Conservation (phyloP, 2,329 filamentous ascomycete genomes). For the Fusarium napiforme region DNA sequence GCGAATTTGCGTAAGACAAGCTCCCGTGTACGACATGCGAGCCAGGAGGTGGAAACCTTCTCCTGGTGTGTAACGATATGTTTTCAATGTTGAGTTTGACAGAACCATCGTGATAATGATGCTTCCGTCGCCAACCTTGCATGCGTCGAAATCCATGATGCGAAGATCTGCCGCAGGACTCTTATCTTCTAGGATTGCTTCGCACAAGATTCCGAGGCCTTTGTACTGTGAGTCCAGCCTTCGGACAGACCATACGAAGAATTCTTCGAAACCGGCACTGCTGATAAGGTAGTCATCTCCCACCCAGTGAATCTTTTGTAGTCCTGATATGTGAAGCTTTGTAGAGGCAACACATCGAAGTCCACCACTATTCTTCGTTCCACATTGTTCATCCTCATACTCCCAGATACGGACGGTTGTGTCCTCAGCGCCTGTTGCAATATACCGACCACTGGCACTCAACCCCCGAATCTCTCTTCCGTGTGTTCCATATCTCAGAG, state of each 20-base stretch:
- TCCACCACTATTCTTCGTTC: slow-evolving; percentile 16
- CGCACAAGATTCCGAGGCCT: slow-evolving; percentile 66
- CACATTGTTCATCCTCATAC: slow-evolving; percentile 46
- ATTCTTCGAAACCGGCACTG: slow-evolving; percentile 87
- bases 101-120: slow-evolving; percentile 78
- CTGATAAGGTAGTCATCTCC: slow-evolving; percentile 80
- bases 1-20: slow-evolving; percentile 77
- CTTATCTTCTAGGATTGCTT: slow-evolving; percentile 64
- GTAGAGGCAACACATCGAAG: slow-evolving; percentile 70
- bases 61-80: slow-evolving; percentile 60
- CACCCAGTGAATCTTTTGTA: slow-evolving; percentile 84
- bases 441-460: slow-evolving; percentile 53
- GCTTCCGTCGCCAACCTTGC: slow-evolving; percentile 32
- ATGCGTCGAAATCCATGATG: slow-evolving; percentile 81
- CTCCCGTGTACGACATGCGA: slow-evolving; percentile 71
- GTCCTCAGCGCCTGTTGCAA: slow-evolving; percentile 79
- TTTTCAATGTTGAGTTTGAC: slow-evolving; percentile 83
- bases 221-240: slow-evolving; percentile 60
- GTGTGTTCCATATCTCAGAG: slow-evolving; percentile 78
- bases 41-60: slow-evolving; percentile 62
- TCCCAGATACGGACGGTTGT: slow-evolving; percentile 78
- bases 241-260: slow-evolving; percentile 82
- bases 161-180: slow-evolving; percentile 73
- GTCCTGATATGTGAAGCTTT: slow-evolving; percentile 82
- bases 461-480: slow-evolving; percentile 82